A percentile compares a stretch with the other conserved stretches of the same genome.
Evolutionary conservation across 2,329 filamentous ascomycete genomes (phyloP).

Genomic region (Cadophora sp.): DNA sequence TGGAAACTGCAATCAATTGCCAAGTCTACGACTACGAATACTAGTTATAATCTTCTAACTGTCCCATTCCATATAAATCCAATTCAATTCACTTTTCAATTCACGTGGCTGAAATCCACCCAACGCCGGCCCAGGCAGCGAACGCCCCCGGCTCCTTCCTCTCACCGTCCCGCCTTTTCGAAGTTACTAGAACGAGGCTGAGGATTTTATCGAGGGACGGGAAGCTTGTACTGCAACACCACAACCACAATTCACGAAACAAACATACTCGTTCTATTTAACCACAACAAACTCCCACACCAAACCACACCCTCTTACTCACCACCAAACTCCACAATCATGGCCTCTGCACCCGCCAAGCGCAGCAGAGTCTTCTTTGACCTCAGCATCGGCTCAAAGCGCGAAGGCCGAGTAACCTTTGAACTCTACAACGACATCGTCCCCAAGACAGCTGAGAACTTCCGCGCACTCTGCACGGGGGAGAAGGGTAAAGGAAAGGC

Average conservation of each 20-base stretch:
- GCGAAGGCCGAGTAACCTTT: conserved; percentile 81
- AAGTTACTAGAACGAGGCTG: conserved; percentile 27
- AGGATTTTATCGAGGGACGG: conserved; percentile 7
- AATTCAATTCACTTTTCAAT: neutral
- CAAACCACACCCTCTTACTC: neutral
- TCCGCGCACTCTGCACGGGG: conserved; percentile 90
- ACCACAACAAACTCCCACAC: neutral
- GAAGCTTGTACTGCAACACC: neutral
- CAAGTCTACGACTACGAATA: neutral
- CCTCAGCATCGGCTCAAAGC: conserved; percentile 78
- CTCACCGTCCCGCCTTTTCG: conserved; percentile 16
- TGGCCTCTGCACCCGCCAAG: conserved; percentile 45
- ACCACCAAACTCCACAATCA: conserved; percentile 43
- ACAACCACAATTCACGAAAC: neutral
- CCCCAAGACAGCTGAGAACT: conserved; percentile 96
- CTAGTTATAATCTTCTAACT: neutral
- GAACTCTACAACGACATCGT: conserved; percentile 81
- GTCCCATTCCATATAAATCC: neutral
- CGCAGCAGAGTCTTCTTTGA: conserved; percentile 88
- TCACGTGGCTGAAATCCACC: conserved; percentile 5
- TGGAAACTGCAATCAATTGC: neutral
- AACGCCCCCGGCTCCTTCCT: neutral
- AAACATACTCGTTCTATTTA: neutral
- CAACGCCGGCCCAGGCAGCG: neutral
- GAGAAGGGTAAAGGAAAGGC: conserved; percentile 86